Percentiles rank a stretch among this genome's conserved stretches.
phyloP scores from a whole-genome alignment of 345 rosid species.

The Firmiana major region DNA sequence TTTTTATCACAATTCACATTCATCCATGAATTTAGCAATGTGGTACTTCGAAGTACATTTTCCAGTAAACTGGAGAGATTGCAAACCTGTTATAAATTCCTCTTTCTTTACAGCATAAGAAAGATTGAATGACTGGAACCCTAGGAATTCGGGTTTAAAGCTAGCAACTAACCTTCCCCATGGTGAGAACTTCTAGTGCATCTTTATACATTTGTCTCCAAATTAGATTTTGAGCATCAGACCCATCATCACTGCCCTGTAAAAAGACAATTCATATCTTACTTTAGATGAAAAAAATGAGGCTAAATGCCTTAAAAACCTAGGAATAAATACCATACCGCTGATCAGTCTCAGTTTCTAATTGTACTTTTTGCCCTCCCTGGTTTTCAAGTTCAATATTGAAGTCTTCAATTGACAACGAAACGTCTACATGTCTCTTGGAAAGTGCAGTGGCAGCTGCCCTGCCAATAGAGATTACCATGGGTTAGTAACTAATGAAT shows the following conservation, averaged over 20 bases:
- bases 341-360: conserved; percentile 79
- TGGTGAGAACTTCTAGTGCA: too few relatives aligned
- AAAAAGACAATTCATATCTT: conserved; percentile 12
- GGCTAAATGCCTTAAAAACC: neutral
- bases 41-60: neutral
- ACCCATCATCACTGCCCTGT: too few relatives aligned
- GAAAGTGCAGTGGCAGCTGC: conserved; percentile 73
- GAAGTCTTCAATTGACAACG: conserved; percentile 65
- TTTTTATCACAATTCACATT: neutral
- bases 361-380: conserved; percentile 56
- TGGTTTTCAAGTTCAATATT: conserved; percentile 87
- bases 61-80: neutral
- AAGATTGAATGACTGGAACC: neutral
- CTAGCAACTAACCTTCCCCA: too few relatives aligned
- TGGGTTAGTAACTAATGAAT: too few relatives aligned
- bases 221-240: too few relatives aligned
- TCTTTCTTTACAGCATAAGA: neutral
- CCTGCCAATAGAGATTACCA: too few relatives aligned
- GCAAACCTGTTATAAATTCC: neutral
- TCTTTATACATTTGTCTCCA: too few relatives aligned
- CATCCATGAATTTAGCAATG: neutral
- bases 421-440: conserved; percentile 74
- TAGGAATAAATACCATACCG: conserved; percentile 38
- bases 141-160: neutral
- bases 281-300: neutral